These are phyloP conservation scores for Penicillium paneum DNA, from an alignment of 2,329 filamentous ascomycete species.

Conservation along the genomic window DNA sequence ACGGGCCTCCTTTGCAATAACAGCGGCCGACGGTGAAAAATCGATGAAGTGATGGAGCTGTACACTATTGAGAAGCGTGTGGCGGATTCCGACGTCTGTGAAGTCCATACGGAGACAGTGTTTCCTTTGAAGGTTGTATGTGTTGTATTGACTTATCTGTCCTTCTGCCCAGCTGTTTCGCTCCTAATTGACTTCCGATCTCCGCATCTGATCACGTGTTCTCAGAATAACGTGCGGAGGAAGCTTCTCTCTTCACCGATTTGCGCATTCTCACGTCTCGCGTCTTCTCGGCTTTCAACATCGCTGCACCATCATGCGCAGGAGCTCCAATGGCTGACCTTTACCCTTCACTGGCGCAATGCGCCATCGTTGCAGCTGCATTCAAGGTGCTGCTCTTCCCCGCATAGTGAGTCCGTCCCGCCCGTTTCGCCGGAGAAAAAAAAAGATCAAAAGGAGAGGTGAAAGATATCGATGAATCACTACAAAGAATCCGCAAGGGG, in stretches of 20 bases:
- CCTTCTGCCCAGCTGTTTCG: constrained; percentile 16
- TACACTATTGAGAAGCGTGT: constrained; percentile 43
- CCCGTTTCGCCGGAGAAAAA: not conserved
- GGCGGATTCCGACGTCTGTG: constrained; percentile 45
- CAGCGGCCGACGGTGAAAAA: constrained; percentile 49
- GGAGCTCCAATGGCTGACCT: constrained; percentile 64
- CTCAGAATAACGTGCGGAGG: constrained; percentile 11
- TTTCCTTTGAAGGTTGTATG: constrained; percentile 5
- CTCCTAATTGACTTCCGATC: constrained; percentile 26
- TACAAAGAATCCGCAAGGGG: not conserved
- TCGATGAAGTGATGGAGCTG: constrained; percentile 53
- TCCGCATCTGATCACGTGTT: constrained; percentile 23
- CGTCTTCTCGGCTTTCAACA: constrained; percentile 1
- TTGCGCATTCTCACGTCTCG: not conserved
- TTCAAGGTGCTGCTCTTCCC: constrained; percentile 22
- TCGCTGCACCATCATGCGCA: constrained; percentile 25
- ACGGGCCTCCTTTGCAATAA: constrained; percentile 51
- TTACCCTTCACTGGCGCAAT: constrained; percentile 62
- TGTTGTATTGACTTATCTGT: constrained; percentile 22
- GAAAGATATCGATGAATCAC: too few relatives aligned
- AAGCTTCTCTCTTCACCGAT: constrained; percentile 4
- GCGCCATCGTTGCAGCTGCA: constrained; percentile 19
- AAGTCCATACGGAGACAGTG: constrained; percentile 35
- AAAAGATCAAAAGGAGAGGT: not conserved
- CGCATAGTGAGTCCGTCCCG: constrained; percentile 18